Conservation (phyloP, 192 early-diverging fungal genomes). For the Entomortierella lignicola region DNA sequence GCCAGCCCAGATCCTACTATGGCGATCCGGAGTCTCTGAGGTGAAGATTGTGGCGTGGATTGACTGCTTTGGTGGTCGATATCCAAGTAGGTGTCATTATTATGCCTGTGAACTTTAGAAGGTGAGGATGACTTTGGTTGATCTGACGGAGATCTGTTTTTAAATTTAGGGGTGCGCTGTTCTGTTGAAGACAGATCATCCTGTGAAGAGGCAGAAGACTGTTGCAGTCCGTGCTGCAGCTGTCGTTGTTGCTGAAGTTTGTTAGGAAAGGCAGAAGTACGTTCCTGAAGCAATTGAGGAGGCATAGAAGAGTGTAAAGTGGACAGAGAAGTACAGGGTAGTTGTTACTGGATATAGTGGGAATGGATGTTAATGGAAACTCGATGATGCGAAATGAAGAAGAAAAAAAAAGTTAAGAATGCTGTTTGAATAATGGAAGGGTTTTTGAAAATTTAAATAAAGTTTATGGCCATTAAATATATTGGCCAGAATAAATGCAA, state of each 20-base stretch:
- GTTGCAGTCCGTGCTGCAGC: background rate
- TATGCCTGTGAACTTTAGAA: too few species aligned
- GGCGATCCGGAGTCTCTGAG: slow-evolving; percentile 47
- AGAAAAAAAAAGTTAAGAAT: too few species aligned
- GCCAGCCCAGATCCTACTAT: slow-evolving; percentile 63
- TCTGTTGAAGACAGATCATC: background rate
- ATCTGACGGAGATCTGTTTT: too few species aligned
- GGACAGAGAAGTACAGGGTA: background rate
- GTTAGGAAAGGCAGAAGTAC: background rate
- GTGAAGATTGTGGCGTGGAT: background rate
- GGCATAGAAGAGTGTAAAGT: background rate
- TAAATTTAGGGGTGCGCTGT: too few species aligned
- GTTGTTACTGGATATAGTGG: background rate
- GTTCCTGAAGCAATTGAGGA: slow-evolving; percentile 3
- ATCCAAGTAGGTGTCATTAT: too few species aligned
- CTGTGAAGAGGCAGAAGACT: background rate
- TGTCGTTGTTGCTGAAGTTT: background rate
- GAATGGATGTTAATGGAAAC: background rate
- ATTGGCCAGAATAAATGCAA: too few species aligned
- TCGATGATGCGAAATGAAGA: too few species aligned
- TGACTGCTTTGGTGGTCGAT: background rate
- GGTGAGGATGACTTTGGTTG: too few species aligned
- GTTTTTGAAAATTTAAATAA: too few species aligned
- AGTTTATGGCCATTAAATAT: too few species aligned
- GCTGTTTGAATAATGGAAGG: too few species aligned